Evolutionary conservation across 495 filamentous ascomycete genomes (phyloP).

Genomic region (Emericellopsis terricola): DNA sequence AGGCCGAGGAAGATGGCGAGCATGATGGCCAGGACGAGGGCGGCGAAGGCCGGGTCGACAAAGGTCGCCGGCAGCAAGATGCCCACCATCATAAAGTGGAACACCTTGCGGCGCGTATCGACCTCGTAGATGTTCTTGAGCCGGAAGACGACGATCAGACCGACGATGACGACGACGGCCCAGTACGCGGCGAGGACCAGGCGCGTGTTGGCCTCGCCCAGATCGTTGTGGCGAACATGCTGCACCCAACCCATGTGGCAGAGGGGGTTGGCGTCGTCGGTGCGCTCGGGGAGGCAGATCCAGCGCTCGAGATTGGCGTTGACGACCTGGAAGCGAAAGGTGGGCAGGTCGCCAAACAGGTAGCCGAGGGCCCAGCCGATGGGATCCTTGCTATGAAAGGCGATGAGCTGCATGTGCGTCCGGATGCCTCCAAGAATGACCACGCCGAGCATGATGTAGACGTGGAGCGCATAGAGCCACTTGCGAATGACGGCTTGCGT

Average conservation of each 20-base stretch:
- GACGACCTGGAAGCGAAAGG: slow-evolving; percentile 47
- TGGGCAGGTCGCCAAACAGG: slow-evolving; percentile 59
- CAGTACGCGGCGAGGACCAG: slow-evolving; percentile 62
- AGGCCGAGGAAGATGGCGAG: slow-evolving; percentile 72
- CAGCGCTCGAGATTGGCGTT: slow-evolving; percentile 49
- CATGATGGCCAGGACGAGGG: slow-evolving; percentile 56
- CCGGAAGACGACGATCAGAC: slow-evolving; percentile 53
- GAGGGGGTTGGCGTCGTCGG: slow-evolving; percentile 11
- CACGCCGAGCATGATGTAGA: slow-evolving; percentile 44
- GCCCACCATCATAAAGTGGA: slow-evolving; percentile 93
- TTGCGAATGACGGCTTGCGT: slow-evolving; percentile 57
- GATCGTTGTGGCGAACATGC: slow-evolving; percentile 30
- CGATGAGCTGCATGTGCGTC: slow-evolving; percentile 42
- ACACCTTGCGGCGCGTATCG: slow-evolving; percentile 94
- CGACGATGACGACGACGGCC: slow-evolving; percentile 42
- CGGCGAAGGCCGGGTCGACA: slow-evolving; percentile 68
- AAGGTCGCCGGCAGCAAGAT: slow-evolving; percentile 82
- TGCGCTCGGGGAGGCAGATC: slow-evolving; percentile 50
- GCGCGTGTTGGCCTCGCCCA: slow-evolving; percentile 70
- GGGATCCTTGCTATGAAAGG: slow-evolving; percentile 57
- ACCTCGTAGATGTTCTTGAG: slow-evolving; percentile 61
- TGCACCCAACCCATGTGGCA: slow-evolving; percentile 39
- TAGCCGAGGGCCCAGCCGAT: slow-evolving; percentile 88
- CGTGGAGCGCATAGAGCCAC: slow-evolving; percentile 66
- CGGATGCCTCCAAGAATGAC: slow-evolving; percentile 58